Evolutionary conservation across 139 green algal species (phyloP).

Genomic region (Volvox africanus): DNA sequence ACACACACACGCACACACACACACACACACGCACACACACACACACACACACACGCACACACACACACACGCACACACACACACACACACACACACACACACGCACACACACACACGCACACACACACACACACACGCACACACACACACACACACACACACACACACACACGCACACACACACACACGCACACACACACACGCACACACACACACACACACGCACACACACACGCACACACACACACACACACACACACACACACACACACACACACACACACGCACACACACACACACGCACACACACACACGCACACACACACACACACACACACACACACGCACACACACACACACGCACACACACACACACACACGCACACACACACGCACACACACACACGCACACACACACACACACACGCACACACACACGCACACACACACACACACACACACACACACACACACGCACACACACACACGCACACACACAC

Average conservation of each 20-base stretch:
- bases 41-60: not conserved
- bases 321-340: too few relatives aligned
- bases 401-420: not conserved
- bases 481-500: not conserved
- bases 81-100: too few relatives aligned
- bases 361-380: not conserved
- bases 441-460: too few relatives aligned
- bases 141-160: not conserved
- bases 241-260: not conserved
- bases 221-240: not conserved
- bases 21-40: not conserved
- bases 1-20: too few relatives aligned
- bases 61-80: slow-evolving; percentile 19
- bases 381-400: too few relatives aligned
- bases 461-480: not conserved
- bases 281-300: not conserved
- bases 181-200: not conserved
- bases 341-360: not conserved
- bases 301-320: too few relatives aligned
- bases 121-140: not conserved
- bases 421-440: too few relatives aligned
- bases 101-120: too few relatives aligned
- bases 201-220: too few relatives aligned
- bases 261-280: not conserved
- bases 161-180: slow-evolving; percentile 7